Base-by-base conservation (phyloP, 1,139 yeast species). In the Yamadazyma pseudoaaseri region DNA sequence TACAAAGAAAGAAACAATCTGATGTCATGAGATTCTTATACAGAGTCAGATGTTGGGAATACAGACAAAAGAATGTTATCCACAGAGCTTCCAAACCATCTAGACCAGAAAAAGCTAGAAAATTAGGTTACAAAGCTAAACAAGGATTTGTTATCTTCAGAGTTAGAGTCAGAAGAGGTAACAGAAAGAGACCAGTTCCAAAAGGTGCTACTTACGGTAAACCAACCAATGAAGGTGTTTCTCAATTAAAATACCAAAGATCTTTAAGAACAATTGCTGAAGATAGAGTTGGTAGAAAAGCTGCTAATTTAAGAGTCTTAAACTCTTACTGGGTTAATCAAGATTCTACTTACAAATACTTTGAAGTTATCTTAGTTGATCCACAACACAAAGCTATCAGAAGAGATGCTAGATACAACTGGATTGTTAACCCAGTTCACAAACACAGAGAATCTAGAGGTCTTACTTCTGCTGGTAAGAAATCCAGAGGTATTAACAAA, bases 141-240 rank as follows among this genome's bases (percentile, higher is more conserved):
- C 98, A 92, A 80, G 98, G 98, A 60, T 92, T 86, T 70, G 97
- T 86, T 55, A 80, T 92, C 81, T 92, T 76, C 96, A 86, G 98
- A 76, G 76, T 90, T 72, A 89, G 98, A 78, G 98, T 92, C 62
- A 89, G 97, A 81, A 87, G 98, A 79, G 98, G 98, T 81, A 92
- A 94, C 81, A 90, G 98, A 84, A 92, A 92, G 96, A 87, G 96
- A 80, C 97, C 97, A 63, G 97, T 85, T 64, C 90, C 95, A 79
- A 92, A 92, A 92, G 98, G 98, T 86, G 97, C 97, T 63, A 92
- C 97, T 70, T 90, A 90, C 84, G 98, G 98, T 86, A 92, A 92
- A 86, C 98, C 98, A 83, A 92, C 98, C 80, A 92, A 92, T 95
- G 96, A 87, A 80, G 98, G 98, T 86, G 94, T 92, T 59, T 82